phyloP scores from a whole-genome alignment of 108 stramenopile genomes.

The Pseudonitzschia multistriata region DNA sequence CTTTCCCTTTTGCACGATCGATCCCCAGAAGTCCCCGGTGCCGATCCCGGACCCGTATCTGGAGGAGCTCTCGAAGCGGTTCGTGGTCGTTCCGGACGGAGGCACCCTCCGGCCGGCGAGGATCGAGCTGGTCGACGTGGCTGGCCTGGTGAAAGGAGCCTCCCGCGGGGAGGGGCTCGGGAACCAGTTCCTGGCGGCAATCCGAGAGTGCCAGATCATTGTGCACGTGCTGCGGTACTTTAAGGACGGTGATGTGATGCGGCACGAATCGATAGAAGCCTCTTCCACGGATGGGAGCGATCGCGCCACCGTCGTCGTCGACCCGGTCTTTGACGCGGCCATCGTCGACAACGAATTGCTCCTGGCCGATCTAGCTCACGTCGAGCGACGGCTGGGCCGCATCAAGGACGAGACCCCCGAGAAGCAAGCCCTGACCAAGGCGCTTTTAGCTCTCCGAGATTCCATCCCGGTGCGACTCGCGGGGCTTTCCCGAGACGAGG shows the following conservation, averaged over 20 bases:
- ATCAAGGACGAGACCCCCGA: constrained; percentile 38
- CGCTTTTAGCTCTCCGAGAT: constrained; percentile 43
- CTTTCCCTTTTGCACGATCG: constrained; percentile 98
- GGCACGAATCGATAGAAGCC: constrained; percentile 46
- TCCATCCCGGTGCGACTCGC: constrained; percentile 69
- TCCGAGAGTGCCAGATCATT: constrained; percentile 81
- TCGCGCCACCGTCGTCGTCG: constrained; percentile 34
- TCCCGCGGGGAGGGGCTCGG: constrained; percentile 92
- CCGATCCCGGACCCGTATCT: constrained; percentile 78
- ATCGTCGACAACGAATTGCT: constrained; percentile 87
- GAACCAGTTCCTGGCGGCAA: constrained; percentile 89
- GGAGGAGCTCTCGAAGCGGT: constrained; percentile 24
- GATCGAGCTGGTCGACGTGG: constrained; percentile 92
- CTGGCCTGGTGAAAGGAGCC: constrained; percentile 91
- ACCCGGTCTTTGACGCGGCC: constrained; percentile 88
- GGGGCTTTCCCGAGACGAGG: constrained; percentile 45
- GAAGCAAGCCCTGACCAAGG: constrained; percentile 57
- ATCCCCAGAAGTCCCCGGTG: constrained; percentile 86
- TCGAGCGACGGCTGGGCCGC: constrained; percentile 72
- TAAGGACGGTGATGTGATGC: constrained; percentile 37
- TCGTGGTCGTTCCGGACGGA: constrained; percentile 14
- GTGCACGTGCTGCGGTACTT: constrained; percentile 86
- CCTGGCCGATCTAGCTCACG: constrained; percentile 86
- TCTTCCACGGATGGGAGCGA: not conserved
- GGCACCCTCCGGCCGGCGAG: constrained; percentile 56